phyloP scores from a whole-genome alignment of 2,329 filamentous ascomycete genomes.

The Penicillium griseofulvum region DNA sequence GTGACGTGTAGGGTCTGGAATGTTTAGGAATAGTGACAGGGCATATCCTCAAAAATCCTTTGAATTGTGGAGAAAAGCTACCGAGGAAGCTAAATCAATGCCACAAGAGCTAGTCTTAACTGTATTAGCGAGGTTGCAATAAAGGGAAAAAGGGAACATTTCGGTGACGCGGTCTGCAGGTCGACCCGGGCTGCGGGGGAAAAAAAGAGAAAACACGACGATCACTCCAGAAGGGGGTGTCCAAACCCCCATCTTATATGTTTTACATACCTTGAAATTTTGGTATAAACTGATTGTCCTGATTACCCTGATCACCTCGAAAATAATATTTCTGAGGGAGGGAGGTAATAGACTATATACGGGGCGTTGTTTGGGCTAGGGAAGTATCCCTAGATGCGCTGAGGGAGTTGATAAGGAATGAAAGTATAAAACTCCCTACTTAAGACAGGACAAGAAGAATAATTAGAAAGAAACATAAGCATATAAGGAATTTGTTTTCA shows the following conservation, averaged over 20 bases:
- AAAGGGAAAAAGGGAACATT: slow-evolving; percentile 14
- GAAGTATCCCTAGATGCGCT: slow-evolving; percentile 10
- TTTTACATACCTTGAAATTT: slow-evolving; percentile 20
- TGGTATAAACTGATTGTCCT: slow-evolving; percentile 1
- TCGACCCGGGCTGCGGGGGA: slow-evolving; percentile 8
- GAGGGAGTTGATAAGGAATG: slow-evolving; percentile 6
- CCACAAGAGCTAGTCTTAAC: background rate
- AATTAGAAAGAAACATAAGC: background rate
- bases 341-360: slow-evolving; percentile 1
- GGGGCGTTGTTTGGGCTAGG: slow-evolving; percentile 4
- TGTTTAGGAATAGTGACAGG: slow-evolving; percentile 11
- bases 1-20: slow-evolving; percentile 17
- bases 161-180: slow-evolving; percentile 25
- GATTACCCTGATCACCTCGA: slow-evolving; percentile 1
- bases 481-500: background rate
- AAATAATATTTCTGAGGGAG: background rate
- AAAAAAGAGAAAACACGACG: slow-evolving; percentile 17
- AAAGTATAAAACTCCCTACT: slow-evolving; percentile 2
- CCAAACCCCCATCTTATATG: slow-evolving; percentile 14
- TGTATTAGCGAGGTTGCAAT: slow-evolving; percentile 19
- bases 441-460: background rate
- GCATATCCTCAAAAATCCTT: slow-evolving; percentile 12
- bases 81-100: background rate
- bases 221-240: slow-evolving; percentile 22
- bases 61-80: slow-evolving; percentile 9